These are phyloP conservation scores for Wallacemonas sp. DNA, from an alignment of 208 protist species.

Conservation along the genomic window DNA sequence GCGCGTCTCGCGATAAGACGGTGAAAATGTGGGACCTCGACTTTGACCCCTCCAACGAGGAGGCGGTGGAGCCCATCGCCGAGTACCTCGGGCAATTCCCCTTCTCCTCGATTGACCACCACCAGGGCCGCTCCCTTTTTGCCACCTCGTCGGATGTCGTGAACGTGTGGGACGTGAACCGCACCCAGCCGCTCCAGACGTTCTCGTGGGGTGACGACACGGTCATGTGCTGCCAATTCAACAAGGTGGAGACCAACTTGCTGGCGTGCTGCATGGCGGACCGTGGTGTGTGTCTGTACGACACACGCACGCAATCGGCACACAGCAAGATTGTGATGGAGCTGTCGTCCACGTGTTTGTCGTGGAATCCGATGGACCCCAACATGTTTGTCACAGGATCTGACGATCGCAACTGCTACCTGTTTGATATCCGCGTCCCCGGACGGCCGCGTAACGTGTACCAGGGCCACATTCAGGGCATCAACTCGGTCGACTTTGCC, in stretches of 20 bases:
- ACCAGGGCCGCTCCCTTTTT: slow-evolving; percentile 88
- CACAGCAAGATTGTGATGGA: slow-evolving; percentile 94
- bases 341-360: slow-evolving; percentile 92
- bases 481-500: slow-evolving; percentile 95
- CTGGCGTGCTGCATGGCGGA: slow-evolving; percentile 92
- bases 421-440: slow-evolving; percentile 97
- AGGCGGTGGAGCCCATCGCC: slow-evolving; percentile 63
- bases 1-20: slow-evolving; percentile 94
- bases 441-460: slow-evolving; percentile 93
- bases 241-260: slow-evolving; percentile 93
- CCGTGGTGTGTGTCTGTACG: slow-evolving; percentile 95
- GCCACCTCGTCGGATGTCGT: slow-evolving; percentile 93
- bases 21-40: slow-evolving; percentile 96
- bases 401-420: slow-evolving; percentile 98
- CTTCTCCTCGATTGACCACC: slow-evolving; percentile 95
- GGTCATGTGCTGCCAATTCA: slow-evolving; percentile 90
- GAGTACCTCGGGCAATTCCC: slow-evolving; percentile 92
- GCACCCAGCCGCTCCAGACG: slow-evolving; percentile 92
- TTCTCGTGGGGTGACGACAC: slow-evolving; percentile 96
- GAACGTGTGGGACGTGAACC: slow-evolving; percentile 92
- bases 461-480: slow-evolving; percentile 95
- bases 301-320: slow-evolving; percentile 87
- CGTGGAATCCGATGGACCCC: slow-evolving; percentile 98
- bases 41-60: slow-evolving; percentile 37
- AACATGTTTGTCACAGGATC: slow-evolving; percentile 96